Conservation (phyloP, 148 eudicot species). For the Diospyros lotus region DNA sequence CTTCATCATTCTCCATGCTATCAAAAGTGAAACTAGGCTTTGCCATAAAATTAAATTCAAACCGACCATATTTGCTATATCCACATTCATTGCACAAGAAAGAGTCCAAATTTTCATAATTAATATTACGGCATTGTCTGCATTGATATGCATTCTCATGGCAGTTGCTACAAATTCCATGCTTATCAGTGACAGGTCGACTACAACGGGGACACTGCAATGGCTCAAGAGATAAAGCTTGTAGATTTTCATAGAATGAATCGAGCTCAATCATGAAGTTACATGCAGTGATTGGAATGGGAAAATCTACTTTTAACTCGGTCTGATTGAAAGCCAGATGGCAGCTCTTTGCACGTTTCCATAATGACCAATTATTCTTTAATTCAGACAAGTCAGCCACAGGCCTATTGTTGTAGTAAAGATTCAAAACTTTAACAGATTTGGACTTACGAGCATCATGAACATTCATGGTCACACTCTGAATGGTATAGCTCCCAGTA, state of each 20-base stretch:
- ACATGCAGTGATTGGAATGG: conserved; percentile 98
- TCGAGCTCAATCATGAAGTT: conserved; percentile 99
- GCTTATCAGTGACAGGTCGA: conserved; percentile 94
- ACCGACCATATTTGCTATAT: conserved; percentile 97
- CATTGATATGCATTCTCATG: conserved; percentile 99
- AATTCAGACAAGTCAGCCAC: conserved; percentile 96
- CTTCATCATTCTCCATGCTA: conserved; percentile 98
- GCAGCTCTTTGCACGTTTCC: conserved; percentile 99
- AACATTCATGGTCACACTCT: conserved; percentile 97
- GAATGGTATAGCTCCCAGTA: conserved; percentile 98
- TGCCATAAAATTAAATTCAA: conserved; percentile 98
- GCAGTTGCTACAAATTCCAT: conserved; percentile 95
- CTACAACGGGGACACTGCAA: conserved; percentile 99
- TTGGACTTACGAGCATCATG: conserved; percentile 99
- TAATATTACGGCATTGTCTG: conserved; percentile 97
- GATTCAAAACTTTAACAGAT: conserved; percentile 96
- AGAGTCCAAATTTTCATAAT: conserved; percentile 97
- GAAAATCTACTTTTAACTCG: conserved; percentile 93
- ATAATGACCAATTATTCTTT: conserved; percentile 96
- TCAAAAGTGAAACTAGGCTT: conserved; percentile 98
- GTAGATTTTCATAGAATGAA: conserved; percentile 97
- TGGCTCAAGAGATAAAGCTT: conserved; percentile 95
- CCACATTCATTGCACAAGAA: conserved; percentile 99
- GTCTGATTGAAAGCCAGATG: conserved; percentile 93
- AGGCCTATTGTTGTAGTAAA: conserved; percentile 97